phyloP scores from a whole-genome alignment of 176 grass and related monocot species.

The Puccinellia tenuiflora region DNA sequence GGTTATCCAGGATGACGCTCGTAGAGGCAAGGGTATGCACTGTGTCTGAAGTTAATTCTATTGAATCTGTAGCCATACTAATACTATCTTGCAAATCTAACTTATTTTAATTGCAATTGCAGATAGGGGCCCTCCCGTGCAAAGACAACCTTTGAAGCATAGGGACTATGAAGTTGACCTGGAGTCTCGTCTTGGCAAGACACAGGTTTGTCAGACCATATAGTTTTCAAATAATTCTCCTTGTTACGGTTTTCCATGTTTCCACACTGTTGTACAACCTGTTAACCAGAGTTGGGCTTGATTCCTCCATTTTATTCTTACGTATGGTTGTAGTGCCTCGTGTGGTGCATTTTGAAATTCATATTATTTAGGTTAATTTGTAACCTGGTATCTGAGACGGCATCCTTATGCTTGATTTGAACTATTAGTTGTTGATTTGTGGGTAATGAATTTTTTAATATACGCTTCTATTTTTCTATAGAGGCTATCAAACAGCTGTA shows the following conservation, averaged over 20 bases:
- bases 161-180: slow-evolving; percentile 99
- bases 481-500: neutral
- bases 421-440: neutral
- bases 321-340: neutral
- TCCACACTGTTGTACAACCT: neutral
- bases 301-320: neutral
- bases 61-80: neutral
- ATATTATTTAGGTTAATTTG: neutral
- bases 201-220: slow-evolving; percentile 54
- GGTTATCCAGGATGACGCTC: slow-evolving; percentile 35
- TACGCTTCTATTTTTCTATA: neutral
- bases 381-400: neutral
- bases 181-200: slow-evolving; percentile 95
- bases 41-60: neutral
- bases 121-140: slow-evolving; percentile 82
- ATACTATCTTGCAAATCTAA: neutral
- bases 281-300: neutral
- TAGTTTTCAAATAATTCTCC: neutral
- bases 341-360: neutral
- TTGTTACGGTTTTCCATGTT: neutral
- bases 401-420: neutral
- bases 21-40: slow-evolving; percentile 68
- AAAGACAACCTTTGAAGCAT: slow-evolving; percentile 94
- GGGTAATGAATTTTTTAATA: neutral
- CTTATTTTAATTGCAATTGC: neutral